These are phyloP conservation scores for Monosporascus sp. DNA, from an alignment of 2,329 filamentous ascomycete species.

Conservation along the genomic window DNA sequence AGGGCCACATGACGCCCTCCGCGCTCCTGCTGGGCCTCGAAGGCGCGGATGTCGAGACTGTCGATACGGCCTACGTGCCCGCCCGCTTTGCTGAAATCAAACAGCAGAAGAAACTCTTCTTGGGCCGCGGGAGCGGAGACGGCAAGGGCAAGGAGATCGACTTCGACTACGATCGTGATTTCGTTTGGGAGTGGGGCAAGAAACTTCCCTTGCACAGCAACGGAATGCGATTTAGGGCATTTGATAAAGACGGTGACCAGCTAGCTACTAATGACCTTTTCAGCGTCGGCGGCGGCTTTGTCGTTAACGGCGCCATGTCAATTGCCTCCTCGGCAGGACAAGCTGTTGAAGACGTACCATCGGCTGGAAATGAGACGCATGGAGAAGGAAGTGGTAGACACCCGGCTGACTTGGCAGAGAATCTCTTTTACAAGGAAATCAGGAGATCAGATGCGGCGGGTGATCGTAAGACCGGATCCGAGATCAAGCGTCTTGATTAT, in stretches of 20 bases:
- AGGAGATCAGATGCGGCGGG: conserved; percentile 39
- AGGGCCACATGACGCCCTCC: conserved; percentile 47
- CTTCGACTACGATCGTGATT: conserved; percentile 45
- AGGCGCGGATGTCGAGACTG: conserved; percentile 42
- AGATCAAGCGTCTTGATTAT: conserved; percentile 32
- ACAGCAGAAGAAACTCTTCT: conserved; percentile 34
- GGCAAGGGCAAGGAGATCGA: conserved; percentile 38
- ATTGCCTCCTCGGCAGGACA: conserved; percentile 25
- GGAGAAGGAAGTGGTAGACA: conserved; percentile 23
- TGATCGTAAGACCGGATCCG: conserved; percentile 37
- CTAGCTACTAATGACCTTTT: conserved; percentile 46
- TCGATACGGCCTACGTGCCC: conserved; percentile 44
- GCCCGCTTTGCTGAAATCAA: conserved; percentile 41
- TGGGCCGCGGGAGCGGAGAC: conserved; percentile 35
- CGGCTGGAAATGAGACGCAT: conserved; percentile 17
- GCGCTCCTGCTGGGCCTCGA: conserved; percentile 45
- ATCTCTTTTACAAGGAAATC: conserved; percentile 48
- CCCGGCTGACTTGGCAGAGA: conserved; percentile 44
- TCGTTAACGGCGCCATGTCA: conserved; percentile 44
- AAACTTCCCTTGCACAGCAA: conserved; percentile 48
- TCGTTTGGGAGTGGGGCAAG: conserved; percentile 45
- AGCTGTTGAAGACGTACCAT: conserved; percentile 5
- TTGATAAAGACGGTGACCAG: conserved; percentile 39
- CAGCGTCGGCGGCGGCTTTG: conserved; percentile 47
- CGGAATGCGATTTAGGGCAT: conserved; percentile 47